These are phyloP conservation scores for Penicillium canariense DNA, from an alignment of 495 filamentous ascomycete genomes.

Conservation along the genomic window DNA sequence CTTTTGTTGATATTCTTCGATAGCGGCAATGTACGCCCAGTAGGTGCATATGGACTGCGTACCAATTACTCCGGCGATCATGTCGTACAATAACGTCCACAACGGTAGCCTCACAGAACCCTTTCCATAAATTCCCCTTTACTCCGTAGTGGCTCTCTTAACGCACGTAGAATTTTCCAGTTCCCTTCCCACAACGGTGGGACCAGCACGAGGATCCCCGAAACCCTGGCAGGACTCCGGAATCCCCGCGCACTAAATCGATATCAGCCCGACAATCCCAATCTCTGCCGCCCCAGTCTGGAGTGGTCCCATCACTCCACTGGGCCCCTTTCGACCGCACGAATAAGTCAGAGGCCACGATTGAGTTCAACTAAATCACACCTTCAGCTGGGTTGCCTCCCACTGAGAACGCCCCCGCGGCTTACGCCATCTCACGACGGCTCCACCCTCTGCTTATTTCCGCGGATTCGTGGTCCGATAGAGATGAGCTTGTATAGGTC, in stretches of 20 bases:
- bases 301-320: neutral
- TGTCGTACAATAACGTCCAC: neutral
- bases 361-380: slow-evolving; percentile 2
- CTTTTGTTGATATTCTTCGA: neutral
- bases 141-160: neutral
- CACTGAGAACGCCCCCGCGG: neutral
- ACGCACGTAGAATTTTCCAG: neutral
- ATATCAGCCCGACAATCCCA: slow-evolving; percentile 9
- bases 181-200: neutral
- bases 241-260: slow-evolving; percentile 6
- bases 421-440: slow-evolving; percentile 2
- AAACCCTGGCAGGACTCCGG: neutral
- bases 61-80: too few species aligned
- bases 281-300: slow-evolving; percentile 1
- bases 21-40: neutral
- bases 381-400: neutral
- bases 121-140: neutral
- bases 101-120: neutral
- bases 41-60: neutral
- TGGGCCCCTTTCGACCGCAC: neutral
- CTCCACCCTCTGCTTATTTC: slow-evolving; percentile 4
- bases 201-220: neutral
- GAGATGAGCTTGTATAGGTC: slow-evolving; percentile 5
- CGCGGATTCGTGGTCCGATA: neutral
- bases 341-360: neutral